A percentile compares a stretch with the other conserved stretches of the same genome.
phyloP scores from a whole-genome alignment of 768 basidiomycete species.

The Lactarius tabidus region DNA sequence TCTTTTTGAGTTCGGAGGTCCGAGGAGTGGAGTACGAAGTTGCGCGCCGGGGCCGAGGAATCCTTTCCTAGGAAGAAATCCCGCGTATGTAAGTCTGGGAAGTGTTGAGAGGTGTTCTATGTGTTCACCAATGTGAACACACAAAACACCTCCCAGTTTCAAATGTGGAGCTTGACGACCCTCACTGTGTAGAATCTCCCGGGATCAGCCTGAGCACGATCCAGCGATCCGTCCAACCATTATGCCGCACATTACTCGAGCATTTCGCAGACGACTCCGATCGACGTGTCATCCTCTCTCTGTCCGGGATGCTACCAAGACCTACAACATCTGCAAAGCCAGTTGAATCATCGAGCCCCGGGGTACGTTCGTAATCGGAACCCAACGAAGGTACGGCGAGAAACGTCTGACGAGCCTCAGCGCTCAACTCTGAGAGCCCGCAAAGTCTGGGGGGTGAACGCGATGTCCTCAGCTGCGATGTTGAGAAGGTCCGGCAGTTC shows the following conservation, averaged over 20 bases:
- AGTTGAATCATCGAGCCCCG: neutral
- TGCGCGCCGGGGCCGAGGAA: neutral
- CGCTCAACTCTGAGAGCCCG: conserved; percentile 5
- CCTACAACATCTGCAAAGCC: conserved; percentile 17
- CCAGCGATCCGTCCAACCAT: conserved; percentile 1
- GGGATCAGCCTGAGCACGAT: no score
- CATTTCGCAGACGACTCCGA: conserved; percentile 9
- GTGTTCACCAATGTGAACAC: neutral
- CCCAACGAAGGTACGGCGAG: conserved; percentile 6
- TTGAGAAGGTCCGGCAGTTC: conserved; percentile 19
- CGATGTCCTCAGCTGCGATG: conserved; percentile 10
- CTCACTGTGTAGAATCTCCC: no score
- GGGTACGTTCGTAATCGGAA: conserved; percentile 16
- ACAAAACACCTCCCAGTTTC: neutral
- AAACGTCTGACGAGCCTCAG: conserved; percentile 12
- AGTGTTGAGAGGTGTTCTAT: neutral
- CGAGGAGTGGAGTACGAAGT: neutral
- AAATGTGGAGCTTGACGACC: conserved; percentile 2
- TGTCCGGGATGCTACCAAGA: conserved; percentile 14
- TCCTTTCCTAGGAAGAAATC: conserved; percentile 12
- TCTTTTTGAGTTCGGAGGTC: neutral
- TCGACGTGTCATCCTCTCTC: neutral
- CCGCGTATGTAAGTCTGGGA: neutral
- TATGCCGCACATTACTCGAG: conserved; percentile 7
- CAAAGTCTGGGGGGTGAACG: conserved; percentile 17